Evolutionary conservation across 2,329 filamentous ascomycete species (phyloP), one percentile per base, ranked within the genome.

Genomic region (Atkinsonella hypoxylon): DNA sequence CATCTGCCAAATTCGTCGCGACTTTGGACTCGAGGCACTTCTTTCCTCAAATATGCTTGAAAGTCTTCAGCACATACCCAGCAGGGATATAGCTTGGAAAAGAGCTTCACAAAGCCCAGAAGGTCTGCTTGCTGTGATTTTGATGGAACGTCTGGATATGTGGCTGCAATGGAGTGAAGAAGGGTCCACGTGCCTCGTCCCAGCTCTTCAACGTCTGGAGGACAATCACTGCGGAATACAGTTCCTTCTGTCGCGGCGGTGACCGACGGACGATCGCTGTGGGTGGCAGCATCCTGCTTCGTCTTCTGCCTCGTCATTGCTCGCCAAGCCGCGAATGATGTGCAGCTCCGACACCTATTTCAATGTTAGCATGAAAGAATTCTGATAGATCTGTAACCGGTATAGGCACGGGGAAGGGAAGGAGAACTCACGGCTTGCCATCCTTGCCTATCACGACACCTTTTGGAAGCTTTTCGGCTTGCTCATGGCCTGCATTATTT

Each of bases 31-130:
- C 67, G 66, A 39, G 91, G 82, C 62, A 79, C 78, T 57, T 90
- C 85, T 55, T 77, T 76, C 55, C 73, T 75, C 72, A 97, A 83
- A 77, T 91, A 97, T 0, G 65, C 66, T 65, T 85, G 85, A 66
- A 98, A 96, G 64, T 97, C 91, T 54, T 91, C 85, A 34, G 90
- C 93, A 67, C 93, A 98, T 3, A 86, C 79, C 89, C 90, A 95
- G 73, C 93, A 98, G 4, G 93, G 93, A 63, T 98, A 98, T 18
- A 97, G 69, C 58, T 85, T 85, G 26, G 87, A 83, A 65, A 98
- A 95, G 2, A 89, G 74, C 22, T 73, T 71, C 59, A 98, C 76
- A 69, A 98, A 97, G 48, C 79, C 76, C 51, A 75, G 74, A 58
- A 94, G 84, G 59, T 96, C 85, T 31, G 72, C 70, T 64, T 96